A percentile compares a stretch with the other conserved stretches of the same genome.
Evolutionary conservation across 75 land plant genomes (phyloP).

Genomic region (Cryptomeria japonica): DNA sequence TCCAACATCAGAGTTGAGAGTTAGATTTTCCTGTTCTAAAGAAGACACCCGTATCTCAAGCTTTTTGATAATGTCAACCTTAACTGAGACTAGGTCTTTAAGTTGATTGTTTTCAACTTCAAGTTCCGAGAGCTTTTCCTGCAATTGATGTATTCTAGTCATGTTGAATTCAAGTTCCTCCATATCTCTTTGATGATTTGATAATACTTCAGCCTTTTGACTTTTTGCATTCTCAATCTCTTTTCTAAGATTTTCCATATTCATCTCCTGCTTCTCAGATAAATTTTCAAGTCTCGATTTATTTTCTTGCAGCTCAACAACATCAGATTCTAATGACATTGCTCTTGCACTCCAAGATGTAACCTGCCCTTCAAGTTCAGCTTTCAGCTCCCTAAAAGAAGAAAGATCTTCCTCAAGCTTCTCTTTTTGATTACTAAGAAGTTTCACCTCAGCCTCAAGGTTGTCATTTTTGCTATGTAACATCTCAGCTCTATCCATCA

Average conservation of each 20-base stretch:
- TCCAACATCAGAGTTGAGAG: constrained; percentile 8
- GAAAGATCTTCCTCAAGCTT: constrained; percentile 4
- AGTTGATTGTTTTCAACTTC: constrained; percentile 6
- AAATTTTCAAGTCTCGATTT: not conserved
- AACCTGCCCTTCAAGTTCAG: not conserved
- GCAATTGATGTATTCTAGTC: not conserved
- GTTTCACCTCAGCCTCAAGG: not conserved
- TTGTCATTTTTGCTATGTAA: not conserved
- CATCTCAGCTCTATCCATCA: not conserved
- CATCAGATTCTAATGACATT: not conserved
- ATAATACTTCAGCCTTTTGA: not conserved
- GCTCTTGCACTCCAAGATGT: not conserved
- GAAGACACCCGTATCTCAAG: not conserved
- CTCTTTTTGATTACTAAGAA: not conserved
- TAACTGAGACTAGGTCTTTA: constrained; percentile 3
- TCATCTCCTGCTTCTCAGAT: not conserved
- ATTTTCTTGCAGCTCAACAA: not conserved
- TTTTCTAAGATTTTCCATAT: not conserved
- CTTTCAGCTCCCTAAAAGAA: not conserved
- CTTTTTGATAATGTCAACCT: not conserved
- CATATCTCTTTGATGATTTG: not conserved
- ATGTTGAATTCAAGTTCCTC: not conserved
- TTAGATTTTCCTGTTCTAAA: not conserved
- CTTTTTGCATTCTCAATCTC: not conserved
- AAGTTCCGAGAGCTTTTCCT: constrained; percentile 2